These are phyloP conservation scores for Diaporthe vaccinii DNA, from an alignment of 2,329 filamentous ascomycete species.

Conservation along the genomic window DNA sequence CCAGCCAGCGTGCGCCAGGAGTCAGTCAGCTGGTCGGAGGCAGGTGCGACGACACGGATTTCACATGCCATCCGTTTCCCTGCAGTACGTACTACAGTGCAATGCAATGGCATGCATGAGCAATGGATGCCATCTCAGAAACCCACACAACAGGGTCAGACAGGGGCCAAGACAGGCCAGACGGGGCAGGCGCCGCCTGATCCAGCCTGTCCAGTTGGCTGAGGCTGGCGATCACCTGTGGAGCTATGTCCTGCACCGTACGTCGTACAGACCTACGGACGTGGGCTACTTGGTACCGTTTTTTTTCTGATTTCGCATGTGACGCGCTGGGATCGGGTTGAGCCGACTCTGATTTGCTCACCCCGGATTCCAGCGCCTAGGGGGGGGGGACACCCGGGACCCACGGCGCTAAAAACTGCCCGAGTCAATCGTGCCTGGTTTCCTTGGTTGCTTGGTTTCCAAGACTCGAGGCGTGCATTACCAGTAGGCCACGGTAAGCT, in stretches of 20 bases:
- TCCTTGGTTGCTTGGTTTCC: neutral
- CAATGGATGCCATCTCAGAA: neutral
- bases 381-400: neutral
- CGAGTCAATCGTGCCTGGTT: slow-evolving; percentile 18
- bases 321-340: slow-evolving; percentile 13
- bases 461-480: neutral
- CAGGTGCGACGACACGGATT: neutral
- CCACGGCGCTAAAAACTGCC: slow-evolving; percentile 7
- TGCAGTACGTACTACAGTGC: neutral
- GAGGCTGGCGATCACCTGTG: slow-evolving; percentile 14
- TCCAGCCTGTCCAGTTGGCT: slow-evolving; percentile 17
- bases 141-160: slow-evolving; percentile 1
- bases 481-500: neutral
- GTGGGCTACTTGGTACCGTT: neutral
- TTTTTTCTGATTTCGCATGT: slow-evolving; percentile 31
- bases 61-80: slow-evolving; percentile 15
- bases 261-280: neutral
- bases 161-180: slow-evolving; percentile 17
- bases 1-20: neutral
- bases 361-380: slow-evolving; percentile 22
- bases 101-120: slow-evolving; percentile 14
- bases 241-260: slow-evolving; percentile 17
- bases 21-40: slow-evolving; percentile 4
- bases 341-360: slow-evolving; percentile 29
- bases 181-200: neutral